Percentiles rank a stretch among this genome's conserved stretches.
These are phyloP conservation scores for Clitoria ternatea DNA, from an alignment of 306 rosid species.

Conservation along the genomic window DNA sequence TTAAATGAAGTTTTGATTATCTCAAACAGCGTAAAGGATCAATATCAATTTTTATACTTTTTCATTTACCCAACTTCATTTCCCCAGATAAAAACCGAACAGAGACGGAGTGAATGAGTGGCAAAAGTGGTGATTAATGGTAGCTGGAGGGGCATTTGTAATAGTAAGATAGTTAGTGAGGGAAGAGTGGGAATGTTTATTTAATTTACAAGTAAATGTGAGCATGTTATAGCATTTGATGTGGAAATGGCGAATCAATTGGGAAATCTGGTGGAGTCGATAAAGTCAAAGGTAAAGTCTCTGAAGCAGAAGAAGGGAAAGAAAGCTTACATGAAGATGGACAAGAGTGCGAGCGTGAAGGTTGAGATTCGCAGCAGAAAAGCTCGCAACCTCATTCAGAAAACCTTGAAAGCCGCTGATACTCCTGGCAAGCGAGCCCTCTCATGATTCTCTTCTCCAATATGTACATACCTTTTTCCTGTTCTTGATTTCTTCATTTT, in stretches of 20 bases:
- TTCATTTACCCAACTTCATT: too few relatives aligned
- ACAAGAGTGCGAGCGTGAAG: slow-evolving; percentile 84
- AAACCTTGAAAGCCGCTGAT: slow-evolving; percentile 82
- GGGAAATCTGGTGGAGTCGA: slow-evolving; percentile 69
- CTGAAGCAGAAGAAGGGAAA: slow-evolving; percentile 50
- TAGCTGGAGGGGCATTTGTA: neutral
- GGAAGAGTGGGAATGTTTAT: too few relatives aligned
- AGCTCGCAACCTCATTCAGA: slow-evolving; percentile 77
- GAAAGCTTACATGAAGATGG: slow-evolving; percentile 83
- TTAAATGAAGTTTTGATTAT: too few relatives aligned
- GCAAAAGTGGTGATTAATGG: slow-evolving; percentile 3
- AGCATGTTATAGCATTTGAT: too few relatives aligned
- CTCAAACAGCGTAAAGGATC: too few relatives aligned
- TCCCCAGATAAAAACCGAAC: too few relatives aligned
- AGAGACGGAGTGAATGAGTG: too few relatives aligned
- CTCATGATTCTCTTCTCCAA: neutral
- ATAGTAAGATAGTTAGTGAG: too few relatives aligned
- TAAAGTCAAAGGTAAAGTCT: slow-evolving; percentile 70
- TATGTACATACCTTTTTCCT: too few relatives aligned
- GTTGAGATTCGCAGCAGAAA: slow-evolving; percentile 94
- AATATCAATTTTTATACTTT: too few relatives aligned
- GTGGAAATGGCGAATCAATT: slow-evolving; percentile 56
- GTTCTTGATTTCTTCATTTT: too few relatives aligned
- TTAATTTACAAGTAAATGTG: too few relatives aligned
- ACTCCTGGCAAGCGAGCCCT: slow-evolving; percentile 37